Base-by-base conservation (phyloP, 1,139 yeast genomes). In the Suhomyces choctaworum region DNA sequence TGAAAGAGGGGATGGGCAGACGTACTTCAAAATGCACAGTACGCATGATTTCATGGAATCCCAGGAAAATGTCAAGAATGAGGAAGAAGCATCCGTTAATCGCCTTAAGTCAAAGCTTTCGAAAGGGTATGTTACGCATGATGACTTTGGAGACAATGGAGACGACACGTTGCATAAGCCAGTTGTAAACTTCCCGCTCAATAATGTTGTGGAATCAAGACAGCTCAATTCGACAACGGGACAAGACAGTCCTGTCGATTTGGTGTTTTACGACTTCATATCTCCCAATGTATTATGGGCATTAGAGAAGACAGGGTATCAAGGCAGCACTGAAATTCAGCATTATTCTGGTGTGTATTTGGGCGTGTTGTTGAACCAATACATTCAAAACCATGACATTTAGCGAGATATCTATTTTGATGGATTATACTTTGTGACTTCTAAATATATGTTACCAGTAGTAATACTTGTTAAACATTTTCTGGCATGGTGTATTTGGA, bases 81-180 rank as follows among this genome's bases (percentile, higher is more conserved):
- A 15, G 20, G 17, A 25, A 4, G 10, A 16, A 3, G 16, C n/a
- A 6, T 7, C 17, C 4, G 13, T 11, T 6, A 20, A 20, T 16
- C 24, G 26, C 7, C 22, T 36, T 9, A 29, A 26, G 22, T 16
- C 28, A 13, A 56, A 53, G 31, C 51, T 65, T 20, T 34, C 65
- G 2, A 71, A 75, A 36, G 97, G 98, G 0, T 85, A 85, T 50
- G 81, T 80, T 0, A 89, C 98, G 0, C 54, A 63, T 32, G 98
- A 92, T 56, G 97, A 89, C 51, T 72, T 75, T 49, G 97, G 97
- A 0, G 58, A 66, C 42, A 79, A 78, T 44, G 98, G 98, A 11
- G 98, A 92, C 54, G 97, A 92, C 52, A 88, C 96, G 0, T 65
- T 73, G 1, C 98, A 92, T 58, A 70, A 66, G 37, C 74, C 84